Conservation (phyloP, 1,139 yeast genomes). For the Kodamaea ohmeri region DNA sequence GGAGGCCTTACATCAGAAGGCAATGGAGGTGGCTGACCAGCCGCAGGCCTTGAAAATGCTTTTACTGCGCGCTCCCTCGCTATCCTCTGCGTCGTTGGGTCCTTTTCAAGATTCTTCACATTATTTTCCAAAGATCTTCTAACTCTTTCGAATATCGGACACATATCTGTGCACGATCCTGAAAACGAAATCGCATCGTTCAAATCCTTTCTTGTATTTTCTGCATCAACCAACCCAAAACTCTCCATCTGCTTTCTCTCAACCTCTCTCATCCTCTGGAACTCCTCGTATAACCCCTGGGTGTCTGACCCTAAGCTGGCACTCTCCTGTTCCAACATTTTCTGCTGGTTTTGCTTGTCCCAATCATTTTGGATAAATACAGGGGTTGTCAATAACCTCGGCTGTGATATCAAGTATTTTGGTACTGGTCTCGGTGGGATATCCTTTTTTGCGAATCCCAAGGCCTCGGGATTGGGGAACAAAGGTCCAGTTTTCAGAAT, state of each 20-base stretch:
- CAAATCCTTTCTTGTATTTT: slow-evolving; percentile 75
- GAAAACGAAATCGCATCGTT: slow-evolving; percentile 83
- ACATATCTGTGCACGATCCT: slow-evolving; percentile 92
- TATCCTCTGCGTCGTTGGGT: slow-evolving; percentile 60
- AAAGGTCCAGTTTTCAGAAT: slow-evolving; percentile 29
- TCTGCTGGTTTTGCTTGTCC: slow-evolving; percentile 42
- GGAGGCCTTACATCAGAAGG: slow-evolving; percentile 99
- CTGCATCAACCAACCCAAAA: slow-evolving; percentile 83
- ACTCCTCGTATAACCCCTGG: slow-evolving; percentile 48
- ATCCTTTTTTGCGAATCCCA: slow-evolving; percentile 27
- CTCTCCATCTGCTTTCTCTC: slow-evolving; percentile 82
- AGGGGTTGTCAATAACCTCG: slow-evolving; percentile 37
- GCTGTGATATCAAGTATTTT: slow-evolving; percentile 36
- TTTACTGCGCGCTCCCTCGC: slow-evolving; percentile 70
- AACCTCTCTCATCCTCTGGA: slow-evolving; percentile 69
- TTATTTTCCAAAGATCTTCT: slow-evolving; percentile 87
- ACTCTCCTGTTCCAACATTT: slow-evolving; percentile 37
- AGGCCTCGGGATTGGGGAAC: slow-evolving; percentile 24
- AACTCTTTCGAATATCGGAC: slow-evolving; percentile 90
- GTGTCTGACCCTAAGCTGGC: slow-evolving; percentile 34
- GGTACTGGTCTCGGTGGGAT: slow-evolving; percentile 33
- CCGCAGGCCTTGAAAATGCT: slow-evolving; percentile 95
- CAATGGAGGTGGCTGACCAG: slow-evolving; percentile 96
- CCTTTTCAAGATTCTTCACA: slow-evolving; percentile 76
- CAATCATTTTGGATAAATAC: slow-evolving; percentile 36